These are phyloP conservation scores for Crithidia sp. DNA, from an alignment of 208 protist genomes.

Conservation along the genomic window DNA sequence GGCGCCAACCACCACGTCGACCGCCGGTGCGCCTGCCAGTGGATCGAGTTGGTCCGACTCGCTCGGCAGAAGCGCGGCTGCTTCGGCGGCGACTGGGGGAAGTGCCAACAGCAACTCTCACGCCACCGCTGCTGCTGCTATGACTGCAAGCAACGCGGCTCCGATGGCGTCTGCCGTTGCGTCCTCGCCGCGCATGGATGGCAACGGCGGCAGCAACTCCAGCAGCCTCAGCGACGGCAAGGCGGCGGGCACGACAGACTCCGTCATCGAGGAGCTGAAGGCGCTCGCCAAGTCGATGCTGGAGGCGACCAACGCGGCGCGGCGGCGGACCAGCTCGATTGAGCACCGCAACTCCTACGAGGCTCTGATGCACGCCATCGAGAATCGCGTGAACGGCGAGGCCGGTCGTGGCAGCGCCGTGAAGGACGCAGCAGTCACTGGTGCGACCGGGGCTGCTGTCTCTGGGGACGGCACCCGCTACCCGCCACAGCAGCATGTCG, in stretches of 20 bases:
- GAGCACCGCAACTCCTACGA: constrained; percentile 72
- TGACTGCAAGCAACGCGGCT: background rate
- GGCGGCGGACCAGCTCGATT: constrained; percentile 49
- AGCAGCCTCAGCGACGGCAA: background rate
- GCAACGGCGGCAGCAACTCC: background rate
- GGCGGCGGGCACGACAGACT: constrained; percentile 47
- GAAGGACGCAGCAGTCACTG: background rate
- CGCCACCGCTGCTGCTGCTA: background rate
- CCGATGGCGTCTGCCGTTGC: background rate
- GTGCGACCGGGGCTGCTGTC: background rate
- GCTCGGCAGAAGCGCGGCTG: background rate
- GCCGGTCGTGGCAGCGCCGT: background rate
- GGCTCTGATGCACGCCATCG: constrained; percentile 68
- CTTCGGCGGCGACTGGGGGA: background rate
- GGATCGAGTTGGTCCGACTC: constrained; percentile 1
- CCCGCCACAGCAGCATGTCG: constrained; percentile 11
- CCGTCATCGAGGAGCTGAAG: constrained; percentile 87
- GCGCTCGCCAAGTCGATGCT: constrained; percentile 86
- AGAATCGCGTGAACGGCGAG: constrained; percentile 35
- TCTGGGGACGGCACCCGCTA: too few relatives aligned
- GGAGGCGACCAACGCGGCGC: constrained; percentile 74
- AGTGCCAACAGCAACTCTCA: background rate
- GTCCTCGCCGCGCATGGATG: background rate
- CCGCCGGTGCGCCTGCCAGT: background rate
- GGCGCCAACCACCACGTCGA: background rate